Conservation (phyloP, 176 grass and related monocot species). For the Triticum urartu region DNA sequence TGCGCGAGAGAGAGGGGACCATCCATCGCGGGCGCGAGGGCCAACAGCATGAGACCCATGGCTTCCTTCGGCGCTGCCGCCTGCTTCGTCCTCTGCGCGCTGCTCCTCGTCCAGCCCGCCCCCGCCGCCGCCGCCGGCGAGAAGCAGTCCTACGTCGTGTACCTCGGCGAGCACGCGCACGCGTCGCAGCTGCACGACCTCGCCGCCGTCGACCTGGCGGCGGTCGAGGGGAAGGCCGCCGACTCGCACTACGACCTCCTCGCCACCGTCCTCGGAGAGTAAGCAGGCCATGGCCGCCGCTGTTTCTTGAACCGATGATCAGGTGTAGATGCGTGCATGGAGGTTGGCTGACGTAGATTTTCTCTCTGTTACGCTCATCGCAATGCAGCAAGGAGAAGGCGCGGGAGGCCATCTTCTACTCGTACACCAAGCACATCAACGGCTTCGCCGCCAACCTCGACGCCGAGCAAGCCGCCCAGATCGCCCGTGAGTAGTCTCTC, state of each 20-base stretch:
- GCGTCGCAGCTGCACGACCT: slow-evolving; percentile 8
- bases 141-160: slow-evolving; percentile 75
- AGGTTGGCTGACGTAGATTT: neutral
- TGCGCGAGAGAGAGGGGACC: neutral
- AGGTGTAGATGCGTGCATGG: neutral
- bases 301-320: neutral
- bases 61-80: neutral
- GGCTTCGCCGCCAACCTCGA: slow-evolving; percentile 90
- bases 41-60: neutral
- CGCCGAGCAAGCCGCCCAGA: slow-evolving; percentile 48
- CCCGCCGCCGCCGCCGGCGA: neutral
- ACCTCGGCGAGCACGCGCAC: slow-evolving; percentile 78
- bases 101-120: neutral
- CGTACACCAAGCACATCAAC: slow-evolving; percentile 92
- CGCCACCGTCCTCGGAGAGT: slow-evolving; percentile 75
- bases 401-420: slow-evolving; percentile 92
- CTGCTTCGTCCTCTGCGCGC: slow-evolving; percentile 7
- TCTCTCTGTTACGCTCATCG: neutral
- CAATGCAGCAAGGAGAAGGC: slow-evolving; percentile 78
- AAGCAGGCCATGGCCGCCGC: neutral
- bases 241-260: slow-evolving; percentile 68
- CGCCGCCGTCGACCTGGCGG: slow-evolving; percentile 13
- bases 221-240: slow-evolving; percentile 29
- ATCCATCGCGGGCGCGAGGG: neutral
- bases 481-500: slow-evolving; percentile 50